phyloP scores from a whole-genome alignment of 1,284 basidiomycete species.

The Puccinia hordei region DNA sequence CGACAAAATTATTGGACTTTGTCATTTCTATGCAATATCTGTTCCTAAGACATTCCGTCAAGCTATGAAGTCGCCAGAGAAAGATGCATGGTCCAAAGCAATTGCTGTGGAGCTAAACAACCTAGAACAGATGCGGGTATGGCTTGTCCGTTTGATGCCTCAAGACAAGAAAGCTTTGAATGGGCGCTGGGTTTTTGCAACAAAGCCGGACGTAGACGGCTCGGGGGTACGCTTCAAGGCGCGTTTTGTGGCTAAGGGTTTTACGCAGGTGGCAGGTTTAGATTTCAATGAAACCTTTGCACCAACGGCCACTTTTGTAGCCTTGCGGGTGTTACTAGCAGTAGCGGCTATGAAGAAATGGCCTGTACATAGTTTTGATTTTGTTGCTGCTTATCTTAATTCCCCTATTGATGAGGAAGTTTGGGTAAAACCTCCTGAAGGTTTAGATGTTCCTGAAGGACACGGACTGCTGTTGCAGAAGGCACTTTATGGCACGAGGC shows the following conservation, averaged over 20 bases:
- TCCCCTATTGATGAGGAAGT: background rate
- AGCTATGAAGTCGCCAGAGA: too few relatives aligned
- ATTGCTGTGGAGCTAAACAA: background rate
- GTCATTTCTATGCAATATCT: background rate
- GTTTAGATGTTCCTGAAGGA: background rate
- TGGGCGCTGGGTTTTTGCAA: background rate
- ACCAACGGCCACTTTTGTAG: too few relatives aligned
- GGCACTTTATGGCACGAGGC: background rate
- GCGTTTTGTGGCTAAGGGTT: too few relatives aligned
- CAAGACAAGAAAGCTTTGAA: background rate
- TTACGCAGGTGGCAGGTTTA: too few relatives aligned
- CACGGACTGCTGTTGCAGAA: background rate
- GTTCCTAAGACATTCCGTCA: background rate
- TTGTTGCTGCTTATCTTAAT: background rate
- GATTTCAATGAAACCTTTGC: too few relatives aligned
- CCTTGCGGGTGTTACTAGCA: background rate
- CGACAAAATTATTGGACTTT: background rate
- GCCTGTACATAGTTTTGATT: constrained; percentile 9
- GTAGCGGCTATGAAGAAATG: background rate
- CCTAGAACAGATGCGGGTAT: background rate
- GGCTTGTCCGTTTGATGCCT: background rate
- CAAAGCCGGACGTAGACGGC: too few relatives aligned
- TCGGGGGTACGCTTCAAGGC: too few relatives aligned
- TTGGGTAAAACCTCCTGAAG: background rate
- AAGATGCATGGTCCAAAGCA: too few relatives aligned